Evolutionary conservation across 2,329 filamentous ascomycete genomes (phyloP), one percentile per base, ranked within the genome.

Genomic region (Monilinia polystroma): DNA sequence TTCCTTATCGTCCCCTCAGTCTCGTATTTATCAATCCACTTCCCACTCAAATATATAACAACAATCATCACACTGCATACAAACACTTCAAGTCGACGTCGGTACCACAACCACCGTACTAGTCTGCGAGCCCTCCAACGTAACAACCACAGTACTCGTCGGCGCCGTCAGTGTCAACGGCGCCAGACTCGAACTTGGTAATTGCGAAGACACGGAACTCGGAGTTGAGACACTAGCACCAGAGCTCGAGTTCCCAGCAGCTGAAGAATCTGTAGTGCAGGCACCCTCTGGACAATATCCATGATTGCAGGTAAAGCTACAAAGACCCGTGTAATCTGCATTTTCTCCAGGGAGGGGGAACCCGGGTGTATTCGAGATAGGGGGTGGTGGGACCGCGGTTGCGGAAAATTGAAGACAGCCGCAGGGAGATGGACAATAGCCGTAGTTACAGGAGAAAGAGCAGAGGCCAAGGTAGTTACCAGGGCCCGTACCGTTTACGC

Each of bases 221-320:
- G 52, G 8, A 4, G 20, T 45, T 2, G 51, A 26, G 6, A 12
- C 18, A 43, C 32, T 41, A 8, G 23, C 62, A 26, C 16, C 41
- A 29, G 54, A 26, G 8, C 35, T 12, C 14, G 29, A 51, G n/a
- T 60, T 60, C 32, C 58, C 45, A 3, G 57, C 57, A 0, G 26
- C 57, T 0, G 29, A 35, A 26, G 20, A 1, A 60, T 52, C 14
- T 1, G 63, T 66, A 1, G 55, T 66, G 16, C 66, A 67, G 20
- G 58, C 66, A 2, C 41, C 59, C 2, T 35, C 29, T 3, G 66
- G 66, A 58, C 66, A 67, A 67, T 83, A 82, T 0, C 80, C 81
- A 70, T 81, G 79, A 67, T 78, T 79, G 53, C 81, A 82, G 6
- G 79, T 76, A 69, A 78, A 83, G 66, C 77, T 81, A 68, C 81